A percentile compares a stretch with the other conserved stretches of the same genome.
phyloP scores from a whole-genome alignment of 345 rosid species.

The Eucalyptus dawsonii region DNA sequence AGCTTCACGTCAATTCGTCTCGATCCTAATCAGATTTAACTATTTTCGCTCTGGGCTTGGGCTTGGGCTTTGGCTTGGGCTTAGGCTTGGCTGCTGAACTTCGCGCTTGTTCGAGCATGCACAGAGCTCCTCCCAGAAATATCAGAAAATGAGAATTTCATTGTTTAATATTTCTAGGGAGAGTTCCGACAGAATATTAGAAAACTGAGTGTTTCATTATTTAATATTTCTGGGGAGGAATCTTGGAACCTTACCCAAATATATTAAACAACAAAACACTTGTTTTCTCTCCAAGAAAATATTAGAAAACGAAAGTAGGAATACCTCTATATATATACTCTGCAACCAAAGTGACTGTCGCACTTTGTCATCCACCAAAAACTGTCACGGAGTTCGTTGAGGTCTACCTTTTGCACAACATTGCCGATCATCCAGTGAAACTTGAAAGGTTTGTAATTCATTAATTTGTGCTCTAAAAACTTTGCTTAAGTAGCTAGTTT shows the following conservation, averaged over 20 bases:
- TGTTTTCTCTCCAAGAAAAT: too few species aligned
- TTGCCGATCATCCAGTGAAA: background rate
- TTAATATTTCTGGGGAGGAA: too few species aligned
- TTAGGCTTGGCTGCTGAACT: background rate
- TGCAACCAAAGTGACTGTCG: too few species aligned
- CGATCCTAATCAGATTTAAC: too few species aligned
- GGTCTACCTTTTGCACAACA: background rate
- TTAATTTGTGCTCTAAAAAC: background rate
- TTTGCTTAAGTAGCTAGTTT: background rate
- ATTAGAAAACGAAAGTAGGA: background rate
- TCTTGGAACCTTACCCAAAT: too few species aligned
- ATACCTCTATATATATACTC: background rate
- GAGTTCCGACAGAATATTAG: too few species aligned
- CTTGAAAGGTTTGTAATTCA: background rate
- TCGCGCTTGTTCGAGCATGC: rapidly evolving
- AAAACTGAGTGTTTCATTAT: too few species aligned
- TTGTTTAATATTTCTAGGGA: too few species aligned
- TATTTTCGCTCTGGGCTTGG: too few species aligned
- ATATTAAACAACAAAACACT: too few species aligned
- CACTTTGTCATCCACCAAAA: background rate
- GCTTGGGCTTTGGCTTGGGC: too few species aligned
- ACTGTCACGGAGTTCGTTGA: background rate
- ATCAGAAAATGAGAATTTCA: background rate
- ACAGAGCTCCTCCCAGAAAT: background rate
- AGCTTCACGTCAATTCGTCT: too few species aligned